phyloP scores from a whole-genome alignment of 306 rosid genomes.

The Hippophae tibetana region DNA sequence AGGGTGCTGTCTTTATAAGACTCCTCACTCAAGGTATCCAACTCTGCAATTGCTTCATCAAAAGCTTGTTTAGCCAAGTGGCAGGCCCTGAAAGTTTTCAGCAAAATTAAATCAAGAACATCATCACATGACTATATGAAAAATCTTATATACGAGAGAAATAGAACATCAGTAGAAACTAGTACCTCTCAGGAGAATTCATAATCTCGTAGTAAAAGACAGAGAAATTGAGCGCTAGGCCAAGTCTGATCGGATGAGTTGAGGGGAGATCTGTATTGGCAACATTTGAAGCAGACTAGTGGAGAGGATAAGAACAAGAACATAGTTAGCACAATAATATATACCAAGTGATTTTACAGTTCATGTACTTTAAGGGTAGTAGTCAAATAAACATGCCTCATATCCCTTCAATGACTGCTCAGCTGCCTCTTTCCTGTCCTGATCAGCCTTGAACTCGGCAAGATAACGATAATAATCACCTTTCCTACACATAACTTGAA shows the following conservation, averaged over 20 bases:
- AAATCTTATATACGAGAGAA: conserved; percentile 2
- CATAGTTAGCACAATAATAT: conserved; percentile 10
- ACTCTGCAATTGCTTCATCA: conserved; percentile 96
- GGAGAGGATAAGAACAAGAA: conserved; percentile 11
- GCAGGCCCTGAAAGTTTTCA: conserved; percentile 68
- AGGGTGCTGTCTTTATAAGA: conserved; percentile 97
- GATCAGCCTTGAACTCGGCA: conserved; percentile 46
- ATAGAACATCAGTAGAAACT: not conserved
- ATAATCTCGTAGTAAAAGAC: conserved; percentile 95
- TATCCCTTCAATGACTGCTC: conserved; percentile 46
- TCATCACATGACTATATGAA: too few species aligned
- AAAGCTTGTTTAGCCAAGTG: conserved; percentile 98
- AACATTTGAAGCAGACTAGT: conserved; percentile 74
- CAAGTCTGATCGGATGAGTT: conserved; percentile 95
- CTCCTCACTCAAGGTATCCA: conserved; percentile 98
- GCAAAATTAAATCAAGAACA: not conserved
- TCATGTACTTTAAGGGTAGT: conserved; percentile 13
- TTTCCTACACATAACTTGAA: conserved; percentile 21
- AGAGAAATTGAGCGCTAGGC: conserved; percentile 95
- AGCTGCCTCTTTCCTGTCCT: conserved; percentile 46
- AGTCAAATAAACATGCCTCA: conserved; percentile 41
- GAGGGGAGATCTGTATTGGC: conserved; percentile 91
- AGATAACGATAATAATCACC: conserved; percentile 46
- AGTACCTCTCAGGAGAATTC: conserved; percentile 94
- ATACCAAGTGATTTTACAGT: conserved; percentile 9